Evolutionary conservation across 352 stramenopile species (phyloP), one percentile per base, ranked within the genome.

Genomic region (Aphanomyces invadans): DNA sequence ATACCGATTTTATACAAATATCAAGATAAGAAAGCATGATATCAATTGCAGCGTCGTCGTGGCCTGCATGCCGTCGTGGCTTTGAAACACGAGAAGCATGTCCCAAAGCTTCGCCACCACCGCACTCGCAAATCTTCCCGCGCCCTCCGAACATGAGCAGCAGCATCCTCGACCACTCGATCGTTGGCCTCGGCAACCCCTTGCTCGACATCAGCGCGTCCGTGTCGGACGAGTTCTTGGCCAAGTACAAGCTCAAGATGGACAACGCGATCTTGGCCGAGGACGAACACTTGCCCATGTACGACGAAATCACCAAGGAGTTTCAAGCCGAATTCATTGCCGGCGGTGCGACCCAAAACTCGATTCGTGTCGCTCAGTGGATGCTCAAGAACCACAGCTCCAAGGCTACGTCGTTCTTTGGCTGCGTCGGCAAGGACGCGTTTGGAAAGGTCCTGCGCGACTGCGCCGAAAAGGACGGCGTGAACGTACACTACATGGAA

Each of bases 351-450:
- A 99, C 97, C 19, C 97, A 99, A 80, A 99, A 99, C 86, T 95
- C 85, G 65, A 99, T 99, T 76, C 95, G 97, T 60, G 95, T 99
- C n/a, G 96, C 96, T 3, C 96, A 99, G 80, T 99, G 97, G 97
- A 99, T 99, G 95, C 79, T 98, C 62, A 90, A 92, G 71, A 80
- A 86, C 65, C 73, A 89, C 75, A 92, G 92, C 76, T 66, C 72
- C 55, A 72, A 67, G 45, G 85, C 85, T 45, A 98, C 90, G 69
- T 94, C 92, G 33, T 99, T 98, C 82, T 96, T 99, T 69, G 97
- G 97, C 69, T 95, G 84, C 73, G 89, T 99, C 65, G 97, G 97
- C 63, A 91, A 95, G 70, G 97, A 99, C 79, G 83, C 85, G 17
- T 98, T 97, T 71, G 96, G 83, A 23, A 78, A 88, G 39, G 88